Percentiles rank a stretch among this genome's conserved stretches.
phyloP scores from a whole-genome alignment of 768 basidiomycete genomes.

The Termitomyces sp. region DNA sequence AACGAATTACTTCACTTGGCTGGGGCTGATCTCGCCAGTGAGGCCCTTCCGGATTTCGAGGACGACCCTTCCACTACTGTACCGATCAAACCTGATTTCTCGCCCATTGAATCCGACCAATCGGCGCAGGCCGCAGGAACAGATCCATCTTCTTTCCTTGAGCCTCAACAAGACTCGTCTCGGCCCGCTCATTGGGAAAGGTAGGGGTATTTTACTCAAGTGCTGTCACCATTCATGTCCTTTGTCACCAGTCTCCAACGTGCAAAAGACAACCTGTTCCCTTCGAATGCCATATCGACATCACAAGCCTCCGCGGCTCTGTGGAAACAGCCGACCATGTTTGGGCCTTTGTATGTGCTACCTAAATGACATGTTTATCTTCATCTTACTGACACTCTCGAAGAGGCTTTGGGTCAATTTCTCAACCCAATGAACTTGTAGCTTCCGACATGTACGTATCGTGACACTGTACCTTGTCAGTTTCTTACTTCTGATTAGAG shows the following conservation, averaged over 20 bases:
- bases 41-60: conserved; percentile 52
- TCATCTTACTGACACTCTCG: background rate
- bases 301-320: conserved; percentile 15
- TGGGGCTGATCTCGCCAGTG: conserved; percentile 33
- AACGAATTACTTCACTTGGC: conserved; percentile 46
- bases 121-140: background rate
- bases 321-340: conserved; percentile 57
- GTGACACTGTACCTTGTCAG: background rate
- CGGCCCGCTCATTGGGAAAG: conserved; percentile 18
- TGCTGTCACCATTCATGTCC: conserved; percentile 2
- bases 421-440: conserved; percentile 1
- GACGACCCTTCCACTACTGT: conserved; percentile 22
- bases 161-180: conserved; percentile 7
- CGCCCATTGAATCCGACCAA: background rate
- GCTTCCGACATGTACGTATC: conserved; percentile 24
- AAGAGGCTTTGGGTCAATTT: conserved; percentile 33
- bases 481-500: conserved; percentile 15
- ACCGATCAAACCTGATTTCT: background rate
- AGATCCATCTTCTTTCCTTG: background rate
- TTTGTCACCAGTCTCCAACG: conserved; percentile 28
- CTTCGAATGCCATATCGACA: conserved; percentile 21
- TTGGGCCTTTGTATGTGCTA: conserved; percentile 46
- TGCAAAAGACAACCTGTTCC: conserved; percentile 44
- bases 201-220: conserved; percentile 9
- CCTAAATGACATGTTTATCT: background rate